phyloP scores from a whole-genome alignment of 2,329 filamentous ascomycete genomes.

The Mycocentrospora acerina region DNA sequence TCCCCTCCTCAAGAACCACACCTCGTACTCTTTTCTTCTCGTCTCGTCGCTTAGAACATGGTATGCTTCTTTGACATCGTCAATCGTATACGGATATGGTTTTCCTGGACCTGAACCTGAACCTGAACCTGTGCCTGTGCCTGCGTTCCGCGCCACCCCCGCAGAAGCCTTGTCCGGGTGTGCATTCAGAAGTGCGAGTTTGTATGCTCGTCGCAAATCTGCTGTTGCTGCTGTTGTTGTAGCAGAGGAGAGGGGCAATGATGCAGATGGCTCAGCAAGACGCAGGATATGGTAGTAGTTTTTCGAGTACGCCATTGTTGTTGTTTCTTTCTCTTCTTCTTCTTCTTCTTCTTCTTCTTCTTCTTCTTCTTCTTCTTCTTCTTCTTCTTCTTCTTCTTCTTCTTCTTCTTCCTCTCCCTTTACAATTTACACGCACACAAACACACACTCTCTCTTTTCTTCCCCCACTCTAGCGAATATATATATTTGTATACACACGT shows the following conservation, averaged over 20 bases:
- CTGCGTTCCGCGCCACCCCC: too few species aligned
- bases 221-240: slow-evolving; percentile 3
- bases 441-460: too few species aligned
- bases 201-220: slow-evolving; percentile 50
- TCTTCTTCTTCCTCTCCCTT: too few species aligned
- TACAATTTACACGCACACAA: too few species aligned
- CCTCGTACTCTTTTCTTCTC: slow-evolving; percentile 47
- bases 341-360: neutral
- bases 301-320: slow-evolving; percentile 26
- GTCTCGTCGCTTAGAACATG: slow-evolving; percentile 51
- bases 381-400: too few species aligned
- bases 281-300: slow-evolving; percentile 34
- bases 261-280: slow-evolving; percentile 13
- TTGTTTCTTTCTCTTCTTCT: neutral
- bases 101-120: too few species aligned
- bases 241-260: slow-evolving; percentile 1
- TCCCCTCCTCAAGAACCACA: slow-evolving; percentile 14
- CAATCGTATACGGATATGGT: slow-evolving; percentile 47
- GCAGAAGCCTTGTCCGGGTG: slow-evolving; percentile 58
- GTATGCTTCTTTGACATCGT: slow-evolving; percentile 62
- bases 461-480: too few species aligned
- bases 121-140: too few species aligned
- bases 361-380: neutral
- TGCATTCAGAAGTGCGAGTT: slow-evolving; percentile 56
- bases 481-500: too few species aligned